These are phyloP conservation scores for Xylariaceae sp. DNA, from an alignment of 2,329 filamentous ascomycete genomes.

Conservation along the genomic window DNA sequence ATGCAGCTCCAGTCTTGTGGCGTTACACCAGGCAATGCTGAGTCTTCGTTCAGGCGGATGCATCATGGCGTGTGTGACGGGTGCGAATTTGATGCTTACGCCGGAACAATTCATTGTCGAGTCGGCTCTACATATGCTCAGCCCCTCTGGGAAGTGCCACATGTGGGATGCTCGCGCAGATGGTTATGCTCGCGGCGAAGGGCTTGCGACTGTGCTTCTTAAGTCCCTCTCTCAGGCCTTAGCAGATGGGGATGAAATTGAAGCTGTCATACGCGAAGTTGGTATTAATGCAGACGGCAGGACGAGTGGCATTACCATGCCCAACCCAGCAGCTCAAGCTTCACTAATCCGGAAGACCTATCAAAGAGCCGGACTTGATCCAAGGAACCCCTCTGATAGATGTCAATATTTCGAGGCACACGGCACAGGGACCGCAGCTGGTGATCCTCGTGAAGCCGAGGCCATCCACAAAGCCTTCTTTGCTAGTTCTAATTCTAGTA, in stretches of 20 bases:
- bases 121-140: constrained; percentile 52
- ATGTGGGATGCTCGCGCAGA: constrained; percentile 58
- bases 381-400: constrained; percentile 38
- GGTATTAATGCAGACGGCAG: constrained; percentile 57
- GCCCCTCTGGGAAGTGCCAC: constrained; percentile 50
- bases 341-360: constrained; percentile 53
- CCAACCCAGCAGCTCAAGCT: constrained; percentile 53
- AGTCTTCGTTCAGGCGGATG: constrained; percentile 49
- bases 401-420: constrained; percentile 57
- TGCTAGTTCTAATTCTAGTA: neutral
- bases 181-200: constrained; percentile 66
- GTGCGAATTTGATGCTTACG: constrained; percentile 50
- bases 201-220: constrained; percentile 55
- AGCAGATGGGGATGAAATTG: constrained; percentile 53
- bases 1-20: constrained; percentile 48
- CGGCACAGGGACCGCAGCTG: constrained; percentile 47
- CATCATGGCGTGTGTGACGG: constrained; percentile 50
- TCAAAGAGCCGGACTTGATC: constrained; percentile 48
- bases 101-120: constrained; percentile 52
- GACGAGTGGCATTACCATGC: constrained; percentile 61
- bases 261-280: constrained; percentile 54
- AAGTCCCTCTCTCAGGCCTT: constrained; percentile 59
- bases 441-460: constrained; percentile 50
- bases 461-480: constrained; percentile 53
- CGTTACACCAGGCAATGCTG: constrained; percentile 47